Base-by-base conservation (phyloP, 139 green algal species). In the Tetratostichococcus sp. region DNA sequence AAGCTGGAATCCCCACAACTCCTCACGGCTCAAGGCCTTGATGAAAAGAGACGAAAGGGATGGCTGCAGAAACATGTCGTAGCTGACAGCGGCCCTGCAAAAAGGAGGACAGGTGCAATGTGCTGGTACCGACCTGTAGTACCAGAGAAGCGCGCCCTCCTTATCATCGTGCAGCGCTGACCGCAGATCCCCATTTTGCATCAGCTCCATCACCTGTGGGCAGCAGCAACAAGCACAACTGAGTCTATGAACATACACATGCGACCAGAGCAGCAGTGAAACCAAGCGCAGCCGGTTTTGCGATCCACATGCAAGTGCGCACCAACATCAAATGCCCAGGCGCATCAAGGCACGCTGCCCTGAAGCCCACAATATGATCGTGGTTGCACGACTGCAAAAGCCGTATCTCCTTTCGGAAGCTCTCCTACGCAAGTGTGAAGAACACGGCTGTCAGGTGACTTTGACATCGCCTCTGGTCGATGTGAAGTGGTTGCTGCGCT, bases 161-260 rank as follows among this genome's bases (percentile, higher is more conserved):
- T 65, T 76, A 5, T 69, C 39, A 2, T 34, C 2, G 33, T 78
- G 62, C 68, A 88, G 66, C 42, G 78, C 78, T 8, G 69, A 50
- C 78, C 81, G 85, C 31, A 88, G 65, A 72, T 86, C 81, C 1
- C 84, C 84, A 35, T 82, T 65, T 30, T 81, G 70, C 75, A 88
- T 81, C 17, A 78, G 78, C 72, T 88, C 84, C 0, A 78, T 86
- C 19, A 88, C n/a, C n/a, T n/a, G n/a, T n/a, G n/a, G n/a, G n/a
- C n/a, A n/a, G n/a, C n/a, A n/a, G n/a, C n/a, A n/a, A n/a, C n/a
- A n/a, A n/a, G n/a, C n/a, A n/a, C n/a, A n/a, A n/a, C n/a, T n/a
- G n/a, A n/a, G n/a, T n/a, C n/a, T n/a, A n/a, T n/a, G n/a, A n/a
- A n/a, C n/a, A n/a, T n/a, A n/a, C n/a, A n/a, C n/a, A n/a, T n/a